A percentile compares a stretch with the other conserved stretches of the same genome.
These are phyloP conservation scores for Cornus suecica DNA, from an alignment of 148 eudicot genomes.

Conservation along the genomic window DNA sequence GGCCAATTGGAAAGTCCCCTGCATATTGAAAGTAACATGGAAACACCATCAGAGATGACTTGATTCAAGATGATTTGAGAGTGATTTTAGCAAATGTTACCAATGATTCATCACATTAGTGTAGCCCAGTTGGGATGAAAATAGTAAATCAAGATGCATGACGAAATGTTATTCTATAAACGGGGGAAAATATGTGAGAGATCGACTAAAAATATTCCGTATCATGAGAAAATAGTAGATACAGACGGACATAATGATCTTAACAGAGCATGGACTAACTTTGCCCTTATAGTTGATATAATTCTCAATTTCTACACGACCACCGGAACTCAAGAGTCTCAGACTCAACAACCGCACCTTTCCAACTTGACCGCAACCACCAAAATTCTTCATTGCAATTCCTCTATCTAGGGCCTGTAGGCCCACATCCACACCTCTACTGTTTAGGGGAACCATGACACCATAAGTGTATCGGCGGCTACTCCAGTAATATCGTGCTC, in stretches of 20 bases:
- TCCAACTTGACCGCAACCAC: background rate
- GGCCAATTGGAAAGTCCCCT: conserved; percentile 58
- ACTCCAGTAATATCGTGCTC: too few relatives aligned
- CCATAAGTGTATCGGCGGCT: too few relatives aligned
- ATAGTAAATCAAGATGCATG: background rate
- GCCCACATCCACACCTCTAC: background rate
- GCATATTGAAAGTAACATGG: conserved; percentile 20
- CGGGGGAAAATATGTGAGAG: background rate
- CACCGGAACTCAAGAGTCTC: background rate
- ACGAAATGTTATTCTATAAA: background rate
- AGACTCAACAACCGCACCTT: background rate
- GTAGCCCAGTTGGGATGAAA: background rate
- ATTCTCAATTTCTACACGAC: background rate
- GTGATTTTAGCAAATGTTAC: background rate
- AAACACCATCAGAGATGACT: background rate
- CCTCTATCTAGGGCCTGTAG: background rate
- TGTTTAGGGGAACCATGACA: too few relatives aligned
- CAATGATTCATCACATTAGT: background rate
- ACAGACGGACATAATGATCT: background rate
- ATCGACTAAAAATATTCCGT: background rate
- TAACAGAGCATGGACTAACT: background rate
- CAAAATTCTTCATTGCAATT: background rate
- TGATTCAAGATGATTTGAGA: background rate
- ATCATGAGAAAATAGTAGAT: background rate
- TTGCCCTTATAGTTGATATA: background rate